phyloP scores from a whole-genome alignment of 495 filamentous ascomycete genomes.

The Penicillium coffeae region DNA sequence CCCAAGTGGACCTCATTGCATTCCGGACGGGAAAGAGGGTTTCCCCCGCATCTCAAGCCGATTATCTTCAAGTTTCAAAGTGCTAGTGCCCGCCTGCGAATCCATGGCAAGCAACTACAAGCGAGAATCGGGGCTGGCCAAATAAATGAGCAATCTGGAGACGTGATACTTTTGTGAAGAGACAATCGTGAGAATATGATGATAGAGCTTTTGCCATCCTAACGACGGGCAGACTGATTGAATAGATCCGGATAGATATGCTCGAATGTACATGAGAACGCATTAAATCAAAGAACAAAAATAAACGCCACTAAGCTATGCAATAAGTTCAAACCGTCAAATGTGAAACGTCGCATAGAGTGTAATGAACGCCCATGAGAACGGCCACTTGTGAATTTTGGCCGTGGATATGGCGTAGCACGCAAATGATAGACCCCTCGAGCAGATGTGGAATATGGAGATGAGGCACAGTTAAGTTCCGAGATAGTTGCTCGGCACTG shows the following conservation, averaged over 20 bases:
- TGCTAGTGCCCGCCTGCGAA: too few relatives aligned
- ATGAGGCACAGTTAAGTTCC: neutral
- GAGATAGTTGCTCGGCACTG: neutral
- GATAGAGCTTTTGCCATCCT: neutral
- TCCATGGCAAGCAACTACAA: neutral
- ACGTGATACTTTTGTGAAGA: too few relatives aligned
- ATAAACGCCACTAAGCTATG: conserved; percentile 23
- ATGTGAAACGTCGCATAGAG: neutral
- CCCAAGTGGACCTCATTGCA: neutral
- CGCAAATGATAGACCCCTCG: neutral
- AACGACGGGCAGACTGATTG: neutral
- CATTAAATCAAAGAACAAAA: neutral
- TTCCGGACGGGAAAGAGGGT: neutral
- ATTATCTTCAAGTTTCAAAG: too few relatives aligned
- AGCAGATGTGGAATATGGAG: neutral
- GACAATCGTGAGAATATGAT: too few relatives aligned
- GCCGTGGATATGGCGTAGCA: neutral
- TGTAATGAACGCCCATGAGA: neutral
- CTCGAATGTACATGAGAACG: neutral
- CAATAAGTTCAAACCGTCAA: conserved; percentile 6
- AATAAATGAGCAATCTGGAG: too few relatives aligned
- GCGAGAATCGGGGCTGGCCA: neutral
- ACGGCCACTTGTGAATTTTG: neutral
- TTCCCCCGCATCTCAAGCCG: neutral
- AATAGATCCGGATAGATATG: neutral